Base-by-base conservation (phyloP, 148 eudicot genomes). In the Fagopyrum homotropicum region DNA sequence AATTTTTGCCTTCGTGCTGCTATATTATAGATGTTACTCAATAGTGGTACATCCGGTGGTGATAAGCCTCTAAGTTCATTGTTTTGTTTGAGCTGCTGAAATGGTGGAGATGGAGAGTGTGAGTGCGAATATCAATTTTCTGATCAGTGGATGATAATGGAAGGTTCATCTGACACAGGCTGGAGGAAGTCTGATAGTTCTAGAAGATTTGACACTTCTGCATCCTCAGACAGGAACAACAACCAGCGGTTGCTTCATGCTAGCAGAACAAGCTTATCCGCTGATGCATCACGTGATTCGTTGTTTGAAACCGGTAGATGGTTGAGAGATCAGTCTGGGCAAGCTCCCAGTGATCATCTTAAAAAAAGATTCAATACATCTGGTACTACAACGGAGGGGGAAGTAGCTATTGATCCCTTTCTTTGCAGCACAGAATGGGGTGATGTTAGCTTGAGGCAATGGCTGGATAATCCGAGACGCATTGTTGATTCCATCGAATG, bases 401-500 rank as follows among this genome's bases (percentile, higher is more conserved):
- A 82, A 26, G 60, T 79, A 35, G 83, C 77, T 11, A 75, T 83
- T 77, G 84, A 84, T 74, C 84, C 92, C 16, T 72, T 78, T 79
- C 63, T 76, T 78, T 83, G 79, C 59, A 77, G 79, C 7, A 46
- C 77, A 72, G 90, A 89, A 76, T 86, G 84, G 78, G 85, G 78
- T 52, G 96, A 92, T 82, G 84, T 90, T 44, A 95, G 96, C 80
- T 81, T 95, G 85, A 89, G 98, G 75, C 87, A 88, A 68, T 95
- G 98, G 98, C 78, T 95, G 78, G 93, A 95, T 77, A 82, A 92
- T 72, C 86, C 88, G 30, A 87, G 89, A 76, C 90, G 97, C 69
- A 57, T 81, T 1, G 85, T 94, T 60, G 93, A 86, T 78, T 81
- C 77, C 5, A 74, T 81, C 30, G 98, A 94, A 69, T 94, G 97